Conservation (phyloP, 352 stramenopile species). For the Phytophthora boehmeriae region DNA sequence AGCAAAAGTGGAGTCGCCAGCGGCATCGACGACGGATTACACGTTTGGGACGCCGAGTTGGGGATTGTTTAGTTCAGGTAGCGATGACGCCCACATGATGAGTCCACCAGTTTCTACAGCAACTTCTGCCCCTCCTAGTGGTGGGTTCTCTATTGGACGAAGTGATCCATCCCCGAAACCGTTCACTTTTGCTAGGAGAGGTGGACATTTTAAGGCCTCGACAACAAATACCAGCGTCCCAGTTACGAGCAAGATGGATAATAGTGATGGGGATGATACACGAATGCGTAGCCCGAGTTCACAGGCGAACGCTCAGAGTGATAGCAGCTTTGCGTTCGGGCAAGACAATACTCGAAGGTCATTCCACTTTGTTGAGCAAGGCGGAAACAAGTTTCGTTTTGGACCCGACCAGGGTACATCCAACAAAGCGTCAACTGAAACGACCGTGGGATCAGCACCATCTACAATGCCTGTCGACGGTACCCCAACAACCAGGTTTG, state of each 20-base stretch:
- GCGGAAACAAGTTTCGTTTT: constrained; percentile 9
- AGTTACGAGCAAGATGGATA: not conserved
- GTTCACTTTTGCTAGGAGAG: constrained; percentile 23
- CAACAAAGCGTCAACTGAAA: not conserved
- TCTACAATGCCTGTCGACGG: constrained; percentile 2
- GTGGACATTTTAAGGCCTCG: constrained; percentile 2
- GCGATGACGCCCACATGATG: constrained; percentile 21
- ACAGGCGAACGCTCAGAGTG: constrained; percentile 1
- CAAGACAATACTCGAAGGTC: constrained; percentile 34
- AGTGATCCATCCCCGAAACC: constrained; percentile 20
- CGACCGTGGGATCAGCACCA: not conserved
- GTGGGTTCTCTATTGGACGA: constrained; percentile 25
- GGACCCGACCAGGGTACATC: not conserved
- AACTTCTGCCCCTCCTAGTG: constrained; percentile 7
- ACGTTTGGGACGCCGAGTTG: constrained; percentile 23
- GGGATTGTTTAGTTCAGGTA: not conserved
- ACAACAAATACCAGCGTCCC: not conserved
- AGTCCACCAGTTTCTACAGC: constrained; percentile 15
- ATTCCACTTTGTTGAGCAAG: constrained; percentile 15
- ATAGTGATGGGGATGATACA: constrained; percentile 10
- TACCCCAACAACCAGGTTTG: not conserved
- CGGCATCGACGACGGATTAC: constrained; percentile 20
- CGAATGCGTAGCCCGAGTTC: constrained; percentile 22
- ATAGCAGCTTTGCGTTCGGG: constrained; percentile 30
- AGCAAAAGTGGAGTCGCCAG: not conserved